A percentile compares a stretch with the other conserved stretches of the same genome.
These are phyloP conservation scores for Trichoderma gracile DNA, from an alignment of 2,329 filamentous ascomycete species.

Conservation along the genomic window DNA sequence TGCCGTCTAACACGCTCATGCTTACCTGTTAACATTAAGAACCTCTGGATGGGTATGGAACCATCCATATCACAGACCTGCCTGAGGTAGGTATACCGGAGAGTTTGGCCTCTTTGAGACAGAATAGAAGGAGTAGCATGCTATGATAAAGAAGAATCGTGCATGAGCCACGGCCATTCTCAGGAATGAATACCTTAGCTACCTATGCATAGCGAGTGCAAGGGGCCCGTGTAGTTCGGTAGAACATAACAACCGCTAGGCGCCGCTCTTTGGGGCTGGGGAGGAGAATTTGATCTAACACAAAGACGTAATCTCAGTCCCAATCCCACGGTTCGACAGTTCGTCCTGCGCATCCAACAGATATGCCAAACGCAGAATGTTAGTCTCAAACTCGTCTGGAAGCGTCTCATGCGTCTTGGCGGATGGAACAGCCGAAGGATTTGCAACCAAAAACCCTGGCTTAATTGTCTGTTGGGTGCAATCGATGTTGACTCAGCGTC, in stretches of 20 bases:
- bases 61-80: no score
- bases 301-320: neutral
- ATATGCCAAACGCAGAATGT: neutral
- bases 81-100: no score
- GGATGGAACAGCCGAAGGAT: neutral
- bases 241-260: neutral
- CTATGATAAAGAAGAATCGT: no score
- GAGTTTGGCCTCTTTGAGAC: no score
- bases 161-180: no score
- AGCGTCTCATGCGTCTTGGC: neutral
- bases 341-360: neutral
- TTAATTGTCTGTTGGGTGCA: neutral
- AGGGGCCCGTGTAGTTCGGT: neutral
- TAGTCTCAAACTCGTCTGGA: neutral
- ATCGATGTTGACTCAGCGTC: neutral
- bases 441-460: neutral
- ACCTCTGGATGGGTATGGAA: neutral
- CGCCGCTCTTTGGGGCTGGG: slow-evolving; percentile 1
- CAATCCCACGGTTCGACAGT: neutral
- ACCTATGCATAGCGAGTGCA: no score
- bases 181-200: neutral
- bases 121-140: neutral
- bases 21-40: no score
- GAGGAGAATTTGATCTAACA: neutral
- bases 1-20: neutral